Conservation (phyloP, 2,329 filamentous ascomycete species). For the Ustulina deusta region DNA sequence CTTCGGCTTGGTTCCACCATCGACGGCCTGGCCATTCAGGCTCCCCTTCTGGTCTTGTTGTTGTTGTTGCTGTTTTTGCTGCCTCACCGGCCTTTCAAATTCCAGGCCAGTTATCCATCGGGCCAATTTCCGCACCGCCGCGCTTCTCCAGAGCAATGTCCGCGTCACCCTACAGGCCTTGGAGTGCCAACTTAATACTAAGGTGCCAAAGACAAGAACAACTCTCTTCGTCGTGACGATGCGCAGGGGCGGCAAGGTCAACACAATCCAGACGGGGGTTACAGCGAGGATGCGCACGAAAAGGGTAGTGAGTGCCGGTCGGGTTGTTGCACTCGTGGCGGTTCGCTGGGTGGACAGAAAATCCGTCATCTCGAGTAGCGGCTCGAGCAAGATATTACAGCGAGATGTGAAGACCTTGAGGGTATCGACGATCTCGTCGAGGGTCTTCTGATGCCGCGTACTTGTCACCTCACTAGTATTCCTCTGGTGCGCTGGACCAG, state of each 20-base stretch:
- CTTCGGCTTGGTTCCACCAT: conserved; percentile 45
- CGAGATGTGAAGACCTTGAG: conserved; percentile 89
- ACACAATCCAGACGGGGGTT: conserved; percentile 85
- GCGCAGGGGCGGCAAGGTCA: conserved; percentile 84
- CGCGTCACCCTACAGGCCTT: conserved; percentile 85
- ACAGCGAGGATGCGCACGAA: conserved; percentile 90
- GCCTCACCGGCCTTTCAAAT: conserved; percentile 67
- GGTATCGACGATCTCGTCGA: conserved; percentile 97
- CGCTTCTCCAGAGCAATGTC: conserved; percentile 90
- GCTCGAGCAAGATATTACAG: conserved; percentile 92
- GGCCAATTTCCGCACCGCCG: conserved; percentile 75
- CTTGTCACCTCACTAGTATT: conserved; percentile 69
- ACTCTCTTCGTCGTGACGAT: conserved; percentile 90
- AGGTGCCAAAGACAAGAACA: conserved; percentile 85
- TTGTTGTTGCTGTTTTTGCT: conserved; percentile 48
- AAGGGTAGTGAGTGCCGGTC: conserved; percentile 87
- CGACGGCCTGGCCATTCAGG: conserved; percentile 38
- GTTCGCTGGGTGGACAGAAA: conserved; percentile 92
- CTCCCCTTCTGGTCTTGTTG: conserved; percentile 48
- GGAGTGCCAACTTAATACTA: conserved; percentile 92
- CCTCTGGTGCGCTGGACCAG: conserved; percentile 55
- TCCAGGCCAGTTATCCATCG: conserved; percentile 83
- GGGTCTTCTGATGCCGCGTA: conserved; percentile 87
- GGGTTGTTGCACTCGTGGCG: conserved; percentile 89
- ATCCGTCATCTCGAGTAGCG: conserved; percentile 88